Evolutionary conservation across 1,139 yeast genomes (phyloP), one percentile per base, ranked within the genome.

Genomic region (Schwanniomyces etchellsii): DNA sequence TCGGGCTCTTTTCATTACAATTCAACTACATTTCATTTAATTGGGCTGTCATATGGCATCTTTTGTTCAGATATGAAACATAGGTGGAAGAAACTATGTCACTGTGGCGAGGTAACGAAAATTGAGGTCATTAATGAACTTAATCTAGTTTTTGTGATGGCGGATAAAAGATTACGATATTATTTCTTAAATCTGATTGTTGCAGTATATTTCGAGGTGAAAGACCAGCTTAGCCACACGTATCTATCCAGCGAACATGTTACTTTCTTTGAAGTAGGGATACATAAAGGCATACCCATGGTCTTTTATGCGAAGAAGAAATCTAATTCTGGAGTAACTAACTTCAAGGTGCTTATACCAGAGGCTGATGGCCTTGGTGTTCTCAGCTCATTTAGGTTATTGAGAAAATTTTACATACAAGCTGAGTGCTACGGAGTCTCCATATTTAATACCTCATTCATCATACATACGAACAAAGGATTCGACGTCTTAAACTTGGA

Each of bases 381-480:
- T 2, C 67, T 79, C 54, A 67, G 73, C 49, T 48, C 68, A 28
- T 65, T 78, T 52, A 67, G 71, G 47, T 60, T 66, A 37, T 64
- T 64, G 26, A 70, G 65, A 37, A 60, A 67, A 30, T 66, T 77
- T 35, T 61, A 64, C 33, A 64, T 71, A 24, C 68, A 64, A 30
- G 70, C 71, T 3, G 82, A 75, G 26, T 70, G 81, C 36, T 67
- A 52, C 38, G 79, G 75, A 3, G 57, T 79, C 7, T 70, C 79
- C 1, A 60, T 77, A 3, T 77, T 79, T 54, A 75, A 74, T 40
- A 71, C 75, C 18, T 67, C 80, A 22, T 73, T 79, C 49, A 77
- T 86, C 1, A 73, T 81, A 2, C 83, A 81, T 45, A 72, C 88
- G 2, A 60, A 74, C 24, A 74, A 75, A 42, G 91, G 91, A 0